Percentiles rank a stretch among this genome's conserved stretches.
Conservation (phyloP, 2,329 filamentous ascomycete species). For the Cladosporium sp. region DNA sequence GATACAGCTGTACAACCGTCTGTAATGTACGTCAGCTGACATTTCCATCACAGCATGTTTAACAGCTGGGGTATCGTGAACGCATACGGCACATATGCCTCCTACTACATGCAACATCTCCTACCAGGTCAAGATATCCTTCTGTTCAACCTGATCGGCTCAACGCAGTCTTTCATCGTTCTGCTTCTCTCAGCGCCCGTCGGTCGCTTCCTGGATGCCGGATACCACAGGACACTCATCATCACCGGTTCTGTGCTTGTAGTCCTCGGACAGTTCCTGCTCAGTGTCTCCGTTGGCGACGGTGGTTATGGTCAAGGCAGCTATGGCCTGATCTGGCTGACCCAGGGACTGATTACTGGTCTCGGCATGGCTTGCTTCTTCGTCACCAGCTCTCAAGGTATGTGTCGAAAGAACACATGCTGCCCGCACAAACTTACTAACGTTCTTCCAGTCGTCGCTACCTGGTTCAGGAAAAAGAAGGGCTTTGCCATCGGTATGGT, state of each 20-base stretch:
- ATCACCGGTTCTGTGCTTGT: constrained; percentile 45
- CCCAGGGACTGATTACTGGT: constrained; percentile 49
- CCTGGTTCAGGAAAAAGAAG: constrained; percentile 51
- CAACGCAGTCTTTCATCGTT: constrained; percentile 50
- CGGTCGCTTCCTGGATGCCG: constrained; percentile 52
- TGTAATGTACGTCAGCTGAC: constrained; percentile 3
- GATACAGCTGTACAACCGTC: background rate
- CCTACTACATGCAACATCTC: constrained; percentile 50
- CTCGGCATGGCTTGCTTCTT: constrained; percentile 56
- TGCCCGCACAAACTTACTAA: constrained; percentile 6
- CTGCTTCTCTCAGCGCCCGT: constrained; percentile 47
- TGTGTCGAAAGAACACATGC: constrained; percentile 20
- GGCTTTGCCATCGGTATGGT: constrained; percentile 52
- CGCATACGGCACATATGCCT: constrained; percentile 52
- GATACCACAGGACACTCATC: constrained; percentile 43
- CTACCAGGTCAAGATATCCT: constrained; percentile 43
- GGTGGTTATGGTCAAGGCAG: constrained; percentile 38
- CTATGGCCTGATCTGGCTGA: constrained; percentile 48
- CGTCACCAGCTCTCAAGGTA: constrained; percentile 52
- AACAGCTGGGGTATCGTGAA: constrained; percentile 52
- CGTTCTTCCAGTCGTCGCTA: constrained; percentile 44
- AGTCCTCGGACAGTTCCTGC: constrained; percentile 47
- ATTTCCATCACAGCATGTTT: constrained; percentile 31
- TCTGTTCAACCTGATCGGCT: constrained; percentile 49
- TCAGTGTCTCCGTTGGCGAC: constrained; percentile 42